A percentile compares a stretch with the other conserved stretches of the same genome.
Evolutionary conservation across 768 basidiomycete species (phyloP).

Genomic region (Macrolepiota dolichaula): DNA sequence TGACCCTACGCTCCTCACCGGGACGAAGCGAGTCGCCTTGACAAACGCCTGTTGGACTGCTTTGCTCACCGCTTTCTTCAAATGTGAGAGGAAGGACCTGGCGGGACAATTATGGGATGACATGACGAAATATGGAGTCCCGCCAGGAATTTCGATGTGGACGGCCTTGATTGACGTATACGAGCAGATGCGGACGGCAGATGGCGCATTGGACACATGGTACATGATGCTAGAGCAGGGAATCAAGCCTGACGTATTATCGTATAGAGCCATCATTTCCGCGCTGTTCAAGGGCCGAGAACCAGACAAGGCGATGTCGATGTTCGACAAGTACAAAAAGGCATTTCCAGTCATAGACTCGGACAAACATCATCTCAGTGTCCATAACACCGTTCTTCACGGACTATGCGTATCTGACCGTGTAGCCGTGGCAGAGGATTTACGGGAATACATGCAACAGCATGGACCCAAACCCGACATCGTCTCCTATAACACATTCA

Average conservation of each 20-base stretch:
- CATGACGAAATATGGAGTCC: constrained; percentile 44
- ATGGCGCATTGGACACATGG: constrained; percentile 61
- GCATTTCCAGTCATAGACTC: constrained; percentile 23
- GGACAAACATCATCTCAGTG: constrained; percentile 29
- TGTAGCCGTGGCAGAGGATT: constrained; percentile 33
- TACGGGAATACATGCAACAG: constrained; percentile 42
- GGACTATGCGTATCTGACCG: constrained; percentile 52
- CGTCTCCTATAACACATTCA: constrained; percentile 77
- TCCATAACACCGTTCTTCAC: constrained; percentile 76
- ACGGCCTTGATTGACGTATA: constrained; percentile 68
- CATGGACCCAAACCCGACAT: constrained; percentile 65
- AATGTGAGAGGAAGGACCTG: constrained; percentile 48
- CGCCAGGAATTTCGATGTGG: constrained; percentile 62
- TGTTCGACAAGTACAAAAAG: constrained; percentile 48
- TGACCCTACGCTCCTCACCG: constrained; percentile 31
- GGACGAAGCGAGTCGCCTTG: constrained; percentile 44
- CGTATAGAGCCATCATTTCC: constrained; percentile 71
- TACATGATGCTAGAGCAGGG: constrained; percentile 54
- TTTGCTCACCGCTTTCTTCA: constrained; percentile 65
- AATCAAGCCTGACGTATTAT: constrained; percentile 54
- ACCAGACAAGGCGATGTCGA: constrained; percentile 45
- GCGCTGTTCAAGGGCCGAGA: constrained; percentile 51
- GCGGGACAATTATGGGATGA: constrained; percentile 71
- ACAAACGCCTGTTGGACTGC: constrained; percentile 59
- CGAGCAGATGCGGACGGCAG: constrained; percentile 43